Conservation (phyloP, 305 asterid species). For the Rubia occidens region DNA sequence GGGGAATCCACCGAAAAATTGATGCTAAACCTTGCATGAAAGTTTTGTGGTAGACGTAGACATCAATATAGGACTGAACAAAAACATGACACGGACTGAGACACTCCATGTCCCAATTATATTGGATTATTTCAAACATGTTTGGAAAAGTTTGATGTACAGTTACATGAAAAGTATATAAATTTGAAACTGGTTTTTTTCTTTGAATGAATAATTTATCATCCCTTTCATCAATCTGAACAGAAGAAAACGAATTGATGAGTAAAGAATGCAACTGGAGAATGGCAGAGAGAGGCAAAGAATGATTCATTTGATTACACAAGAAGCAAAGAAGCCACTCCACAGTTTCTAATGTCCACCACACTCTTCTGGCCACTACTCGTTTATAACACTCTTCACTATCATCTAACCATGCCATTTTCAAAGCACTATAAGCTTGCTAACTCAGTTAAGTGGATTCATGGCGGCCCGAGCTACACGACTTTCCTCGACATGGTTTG, state of each 20-base stretch:
- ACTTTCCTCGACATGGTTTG: conserved; percentile 17
- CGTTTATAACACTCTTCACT: conserved; percentile 5
- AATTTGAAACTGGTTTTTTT: neutral
- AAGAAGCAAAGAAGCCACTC: conserved; percentile 50
- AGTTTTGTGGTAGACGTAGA: neutral
- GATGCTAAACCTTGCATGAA: neutral
- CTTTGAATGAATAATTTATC: neutral
- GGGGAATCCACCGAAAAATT: neutral
- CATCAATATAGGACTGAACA: neutral
- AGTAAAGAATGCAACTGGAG: conserved; percentile 7
- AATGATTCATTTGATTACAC: conserved; percentile 44
- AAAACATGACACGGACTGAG: neutral
- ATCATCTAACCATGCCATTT: conserved; percentile 3
- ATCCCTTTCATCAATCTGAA: neutral
- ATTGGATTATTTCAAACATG: too few species aligned
- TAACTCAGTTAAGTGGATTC: neutral
- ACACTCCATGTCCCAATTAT: too few species aligned
- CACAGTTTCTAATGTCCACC: conserved; percentile 15
- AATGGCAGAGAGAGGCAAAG: conserved; percentile 36
- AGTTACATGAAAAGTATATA: neutral
- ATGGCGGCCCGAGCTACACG: conserved; percentile 23
- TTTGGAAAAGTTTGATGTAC: too few species aligned
- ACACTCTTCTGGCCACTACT: conserved; percentile 30
- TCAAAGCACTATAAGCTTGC: neutral
- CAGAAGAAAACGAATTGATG: neutral